Evolutionary conservation across 2,329 filamentous ascomycete genomes (phyloP).

Genomic region (Fusarium xylarioides): DNA sequence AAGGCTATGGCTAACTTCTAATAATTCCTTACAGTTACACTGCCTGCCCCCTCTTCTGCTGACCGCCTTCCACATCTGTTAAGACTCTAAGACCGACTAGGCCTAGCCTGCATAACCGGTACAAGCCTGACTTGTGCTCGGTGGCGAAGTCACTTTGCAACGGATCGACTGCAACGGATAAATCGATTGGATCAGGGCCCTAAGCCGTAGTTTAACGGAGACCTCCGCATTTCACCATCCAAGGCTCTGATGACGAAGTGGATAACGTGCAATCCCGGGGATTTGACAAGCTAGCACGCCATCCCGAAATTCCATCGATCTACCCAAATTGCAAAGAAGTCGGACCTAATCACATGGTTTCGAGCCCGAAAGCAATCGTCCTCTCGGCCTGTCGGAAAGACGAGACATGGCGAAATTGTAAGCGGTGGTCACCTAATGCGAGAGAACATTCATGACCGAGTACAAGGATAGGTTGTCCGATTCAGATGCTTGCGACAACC

Average conservation of each 20-base stretch:
- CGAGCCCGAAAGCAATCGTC: accelerated
- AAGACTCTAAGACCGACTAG: too few species aligned
- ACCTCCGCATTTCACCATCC: background rate
- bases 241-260: background rate
- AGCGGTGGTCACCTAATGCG: background rate
- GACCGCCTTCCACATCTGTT: too few species aligned
- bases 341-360: too few species aligned
- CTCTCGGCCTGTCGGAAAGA: background rate
- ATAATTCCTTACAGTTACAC: too few species aligned
- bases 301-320: background rate
- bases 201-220: background rate
- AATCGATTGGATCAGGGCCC: too few species aligned
- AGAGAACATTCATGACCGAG: background rate
- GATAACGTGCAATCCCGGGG: background rate
- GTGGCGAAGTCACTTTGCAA: too few species aligned
- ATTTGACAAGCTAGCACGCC: conserved; percentile 5
- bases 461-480: background rate
- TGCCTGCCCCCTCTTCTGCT: too few species aligned
- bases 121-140: too few species aligned
- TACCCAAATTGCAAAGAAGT: background rate
- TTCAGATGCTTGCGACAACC: background rate
- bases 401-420: background rate
- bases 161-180: too few species aligned
- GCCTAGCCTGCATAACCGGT: too few species aligned
- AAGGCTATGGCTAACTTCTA: too few species aligned